Conservation (phyloP, 148 eudicot genomes). For the Cornus florida region DNA sequence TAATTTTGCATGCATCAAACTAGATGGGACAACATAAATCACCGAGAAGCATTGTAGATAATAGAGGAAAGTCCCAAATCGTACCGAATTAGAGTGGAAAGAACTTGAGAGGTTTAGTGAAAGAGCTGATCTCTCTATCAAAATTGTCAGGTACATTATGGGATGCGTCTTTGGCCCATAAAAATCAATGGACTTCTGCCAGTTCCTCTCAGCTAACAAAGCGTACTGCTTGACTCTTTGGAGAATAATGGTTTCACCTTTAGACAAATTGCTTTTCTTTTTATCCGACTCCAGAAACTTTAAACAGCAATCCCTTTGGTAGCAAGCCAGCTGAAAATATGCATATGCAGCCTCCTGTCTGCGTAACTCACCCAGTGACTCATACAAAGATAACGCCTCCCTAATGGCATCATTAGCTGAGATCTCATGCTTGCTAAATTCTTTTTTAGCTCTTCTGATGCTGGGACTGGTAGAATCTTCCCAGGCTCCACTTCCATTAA, state of each 20-base stretch:
- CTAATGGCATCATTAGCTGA: conserved; percentile 92
- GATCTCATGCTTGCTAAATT: conserved; percentile 57
- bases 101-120: conserved; percentile 49
- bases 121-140: conserved; percentile 66
- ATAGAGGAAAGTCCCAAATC: conserved; percentile 8
- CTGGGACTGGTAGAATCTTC: conserved; percentile 36
- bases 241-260: conserved; percentile 45
- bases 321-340: conserved; percentile 83
- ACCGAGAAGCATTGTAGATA: conserved; percentile 4
- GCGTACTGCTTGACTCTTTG: conserved; percentile 83
- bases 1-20: background rate
- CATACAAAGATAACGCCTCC: conserved; percentile 81
- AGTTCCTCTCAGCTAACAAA: conserved; percentile 89
- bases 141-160: conserved; percentile 66
- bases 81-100: conserved; percentile 61
- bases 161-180: conserved; percentile 73
- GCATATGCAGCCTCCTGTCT: conserved; percentile 97
- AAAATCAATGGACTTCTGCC: conserved; percentile 81
- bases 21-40: background rate
- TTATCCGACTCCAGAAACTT: conserved; percentile 55
- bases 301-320: conserved; percentile 79
- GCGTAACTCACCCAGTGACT: conserved; percentile 81
- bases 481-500: conserved; percentile 47
- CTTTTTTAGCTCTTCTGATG: conserved; percentile 44
- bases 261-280: conserved; percentile 39